Conservation (phyloP, 306 rosid genomes). For the Vachellia collinsii region DNA sequence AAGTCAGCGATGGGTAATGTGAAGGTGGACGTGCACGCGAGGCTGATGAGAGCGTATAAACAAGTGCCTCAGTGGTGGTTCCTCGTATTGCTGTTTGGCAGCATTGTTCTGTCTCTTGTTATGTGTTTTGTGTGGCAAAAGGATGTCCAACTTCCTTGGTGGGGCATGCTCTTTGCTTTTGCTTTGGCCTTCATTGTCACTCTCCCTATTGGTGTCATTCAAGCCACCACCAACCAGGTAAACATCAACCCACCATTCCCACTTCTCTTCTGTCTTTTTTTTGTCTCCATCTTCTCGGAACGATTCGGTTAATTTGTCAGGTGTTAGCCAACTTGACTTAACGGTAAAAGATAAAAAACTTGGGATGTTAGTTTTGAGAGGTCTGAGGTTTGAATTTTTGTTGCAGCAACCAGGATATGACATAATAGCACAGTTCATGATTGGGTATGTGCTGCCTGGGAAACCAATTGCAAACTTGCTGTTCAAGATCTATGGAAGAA, state of each 20-base stretch:
- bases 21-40: slow-evolving; percentile 81
- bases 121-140: slow-evolving; percentile 82
- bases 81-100: slow-evolving; percentile 63
- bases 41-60: slow-evolving; percentile 82
- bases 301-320: background rate
- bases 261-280: background rate
- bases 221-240: slow-evolving; percentile 99
- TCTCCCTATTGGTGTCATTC: slow-evolving; percentile 97
- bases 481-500: slow-evolving; percentile 94
- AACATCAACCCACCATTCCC: background rate
- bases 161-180: slow-evolving; percentile 97
- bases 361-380: background rate
- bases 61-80: slow-evolving; percentile 99
- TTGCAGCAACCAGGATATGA: slow-evolving; percentile 99
- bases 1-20: slow-evolving; percentile 66
- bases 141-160: slow-evolving; percentile 90
- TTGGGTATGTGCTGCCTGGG: slow-evolving; percentile 93
- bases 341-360: background rate
- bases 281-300: background rate
- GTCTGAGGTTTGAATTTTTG: background rate
- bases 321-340: background rate
- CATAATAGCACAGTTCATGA: slow-evolving; percentile 93
- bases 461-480: slow-evolving; percentile 95
- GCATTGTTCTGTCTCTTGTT: slow-evolving; percentile 65
- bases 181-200: slow-evolving; percentile 84